Evolutionary conservation across 2,329 filamentous ascomycete genomes (phyloP), one percentile per base, ranked within the genome.

Genomic region (Dothideomycetidae sp.): DNA sequence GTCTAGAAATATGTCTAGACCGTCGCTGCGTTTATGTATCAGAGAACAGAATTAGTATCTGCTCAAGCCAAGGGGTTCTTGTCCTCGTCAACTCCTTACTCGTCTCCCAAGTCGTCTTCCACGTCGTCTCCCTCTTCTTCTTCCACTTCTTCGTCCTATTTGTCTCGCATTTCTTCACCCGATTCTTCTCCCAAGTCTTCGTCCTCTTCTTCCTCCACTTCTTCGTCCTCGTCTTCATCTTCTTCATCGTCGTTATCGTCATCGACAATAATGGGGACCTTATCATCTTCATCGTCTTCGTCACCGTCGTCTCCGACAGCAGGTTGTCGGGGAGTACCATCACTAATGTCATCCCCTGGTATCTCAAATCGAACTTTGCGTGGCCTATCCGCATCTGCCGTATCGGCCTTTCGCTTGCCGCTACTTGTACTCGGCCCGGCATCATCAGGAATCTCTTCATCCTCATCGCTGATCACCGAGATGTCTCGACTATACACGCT

Each of bases 161-260:
- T 11, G n/a, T 19, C 39, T 38, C 12, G 39, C 23, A 10, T 37
- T n/a, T 13, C 17, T 4, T 34, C 15, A 10, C 16, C 31, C 4
- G 2, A 15, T 3, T n/a, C 12, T 10, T 3, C 31, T 11, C n/a
- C 13, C 12, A 31, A 3, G 30, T 39, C 12, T 30, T 19, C 16
- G 28, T 39, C 21, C 33, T 12, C 16, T 31, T 41, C 31, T 37
- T 39, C 11, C 26, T 42, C 33, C 32, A 31, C 15, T 18, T 38
- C 35, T 33, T 42, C 13, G 23, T 37, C 16, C 21, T 40, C 18
- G 29, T 10, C 30, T 12, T 30, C 26, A 7, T 40, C 37, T 4
- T 35, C 37, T 4, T 40, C 37, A n/a, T 35, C 31, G 15, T 36
- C 31, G 5, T 29, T 38, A 21, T 42, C 34, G 4, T 29, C 31